These are phyloP conservation scores for Berkeleyomyces rouxiae DNA, from an alignment of 2,329 filamentous ascomycete genomes.

Conservation along the genomic window DNA sequence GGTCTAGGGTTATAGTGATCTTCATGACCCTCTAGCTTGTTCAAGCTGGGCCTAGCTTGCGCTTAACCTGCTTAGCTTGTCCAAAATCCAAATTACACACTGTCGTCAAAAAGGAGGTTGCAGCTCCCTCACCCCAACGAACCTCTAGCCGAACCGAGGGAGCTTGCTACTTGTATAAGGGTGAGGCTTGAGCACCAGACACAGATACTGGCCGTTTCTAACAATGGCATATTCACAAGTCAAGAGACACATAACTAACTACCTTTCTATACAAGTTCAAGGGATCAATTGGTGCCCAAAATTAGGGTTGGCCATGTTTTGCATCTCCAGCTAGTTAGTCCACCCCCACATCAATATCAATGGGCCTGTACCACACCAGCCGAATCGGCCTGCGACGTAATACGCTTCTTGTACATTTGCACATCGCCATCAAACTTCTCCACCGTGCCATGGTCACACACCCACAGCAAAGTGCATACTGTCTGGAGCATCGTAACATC, in stretches of 20 bases:
- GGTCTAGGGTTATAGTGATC: background rate
- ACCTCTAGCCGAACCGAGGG: background rate
- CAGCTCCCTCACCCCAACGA: too few relatives aligned
- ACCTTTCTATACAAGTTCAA: too few relatives aligned
- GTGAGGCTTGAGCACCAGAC: background rate
- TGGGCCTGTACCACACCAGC: constrained; percentile 66
- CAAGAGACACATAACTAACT: too few relatives aligned
- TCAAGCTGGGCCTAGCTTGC: background rate
- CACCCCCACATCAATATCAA: constrained; percentile 26
- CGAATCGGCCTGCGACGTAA: constrained; percentile 72
- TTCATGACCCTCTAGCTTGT: background rate
- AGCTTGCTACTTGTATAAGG: background rate
- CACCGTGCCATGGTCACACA: constrained; percentile 84
- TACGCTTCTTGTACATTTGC: constrained; percentile 94
- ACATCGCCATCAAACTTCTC: constrained; percentile 94
- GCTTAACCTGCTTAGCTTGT: background rate
- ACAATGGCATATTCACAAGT: too few relatives aligned
- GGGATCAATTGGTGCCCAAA: too few relatives aligned
- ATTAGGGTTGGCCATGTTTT: too few relatives aligned
- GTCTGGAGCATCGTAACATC: constrained; percentile 97
- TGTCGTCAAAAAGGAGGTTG: background rate
- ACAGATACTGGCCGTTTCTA: too few relatives aligned
- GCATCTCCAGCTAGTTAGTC: too few relatives aligned
- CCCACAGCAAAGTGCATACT: constrained; percentile 88
- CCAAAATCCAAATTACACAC: background rate